Evolutionary conservation across 2,329 filamentous ascomycete species (phyloP), one percentile per base, ranked within the genome.

Genomic region (Pezicula rhizophila): DNA sequence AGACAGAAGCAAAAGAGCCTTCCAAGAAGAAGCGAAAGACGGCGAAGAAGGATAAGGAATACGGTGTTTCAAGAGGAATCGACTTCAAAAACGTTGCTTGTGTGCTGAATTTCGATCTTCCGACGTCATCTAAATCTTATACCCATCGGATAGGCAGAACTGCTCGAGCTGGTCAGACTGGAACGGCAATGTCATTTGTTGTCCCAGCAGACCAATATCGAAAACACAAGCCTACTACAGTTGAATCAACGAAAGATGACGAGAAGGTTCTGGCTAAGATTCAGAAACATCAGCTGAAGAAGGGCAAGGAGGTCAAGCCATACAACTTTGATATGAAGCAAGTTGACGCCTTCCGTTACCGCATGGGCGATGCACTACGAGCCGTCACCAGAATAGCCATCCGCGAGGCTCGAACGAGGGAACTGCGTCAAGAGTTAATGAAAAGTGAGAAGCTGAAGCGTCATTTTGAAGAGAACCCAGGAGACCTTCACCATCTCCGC

Each of bases 71-170:
- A 10, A 82, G 93, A 60, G 93, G 92, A 50, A 95, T 99, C 59
- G 93, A 99, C 68, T 99, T 99, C 73, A 85, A 93, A 62, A 92
- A 96, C 63, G 91, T 99, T 47, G 84, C 89, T 3, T 90, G 88
- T 54, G 91, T 99, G 20, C 82, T 99, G 65, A 99, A 99, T 71
- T 99, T 99, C 66, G 93, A 99, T 67, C 83, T 99, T 14, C 93
- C 93, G 1, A 81, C 83, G 14, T 86, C 84, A 8, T 85, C 89
- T 34, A 95, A 89, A 65, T 95, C 89, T 8, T 99, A 99, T 68
- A 95, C 88, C n/a, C 93, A 99, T 69, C 85, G 93, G 47, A 95
- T 99, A 60, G 93, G 93, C 28, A 84, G 93, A 28, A 99, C 93
- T 5, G 93, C 89, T 1, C 82, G 93, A 52, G 93, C 91, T 2